Base-by-base conservation (phyloP, 306 rosid species). In the Prunus davidiana region DNA sequence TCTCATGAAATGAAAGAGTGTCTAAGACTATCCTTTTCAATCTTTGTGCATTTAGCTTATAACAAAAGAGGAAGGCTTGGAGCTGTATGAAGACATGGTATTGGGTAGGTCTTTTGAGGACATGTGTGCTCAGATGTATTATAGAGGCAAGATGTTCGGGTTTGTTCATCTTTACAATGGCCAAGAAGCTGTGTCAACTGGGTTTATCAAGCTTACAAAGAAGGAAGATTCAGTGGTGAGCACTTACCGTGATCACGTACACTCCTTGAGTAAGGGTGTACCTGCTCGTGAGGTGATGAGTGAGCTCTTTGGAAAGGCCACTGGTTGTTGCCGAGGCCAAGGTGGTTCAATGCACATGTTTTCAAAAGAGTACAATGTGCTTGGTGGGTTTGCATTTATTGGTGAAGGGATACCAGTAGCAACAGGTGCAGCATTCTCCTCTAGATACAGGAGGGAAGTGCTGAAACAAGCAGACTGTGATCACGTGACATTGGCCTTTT, bases 261-360 rank as follows among this genome's bases (percentile, higher is more conserved):
- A 96, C 81, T 94, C 99, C 0, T 63, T 96, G 82, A 96, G 99
- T 79, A 96, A 96, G 88, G 99, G 99, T 46, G 99, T 92, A 43
- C 84, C 99, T 8, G 87, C 99, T 58, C 91, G 97, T 13, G 88
- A 79, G 9, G 99, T 92, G 79, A 96, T 96, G 99, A 96, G 99
- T 60, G 99, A 96, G 84, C 98, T 96, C 51, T 96, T 91, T n/a
- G 99, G 99, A 52, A 96, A 91, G 91, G 87, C 96, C 16, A 92
- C 99, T 0, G 99, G 99, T 12, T 89, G 96, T 72, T 96, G 99
- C 91, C 91, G 98, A 1, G 99, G 99, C 73, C 99, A 96, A 80
- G 99, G 99, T 6, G 99, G 99, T 84, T 96, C 99, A 0, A 96
- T 96, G 99, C 99, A 96, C 77, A 96, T 96, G 99, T 96, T 96